Percentiles rank a stretch among this genome's conserved stretches.
phyloP scores from a whole-genome alignment of 345 rosid species.

The Syzygium jambos region DNA sequence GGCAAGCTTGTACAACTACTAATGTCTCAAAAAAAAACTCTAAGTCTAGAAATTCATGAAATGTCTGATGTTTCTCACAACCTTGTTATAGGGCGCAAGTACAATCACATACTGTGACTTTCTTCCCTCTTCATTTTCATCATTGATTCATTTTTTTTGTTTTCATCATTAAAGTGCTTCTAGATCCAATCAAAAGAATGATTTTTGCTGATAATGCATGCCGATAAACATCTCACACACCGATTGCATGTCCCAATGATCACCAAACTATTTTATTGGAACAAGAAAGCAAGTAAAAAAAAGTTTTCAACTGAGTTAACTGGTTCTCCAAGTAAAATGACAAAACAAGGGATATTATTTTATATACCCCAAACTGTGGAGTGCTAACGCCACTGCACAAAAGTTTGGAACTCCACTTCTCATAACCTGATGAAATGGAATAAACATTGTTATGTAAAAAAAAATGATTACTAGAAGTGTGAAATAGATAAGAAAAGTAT shows the following conservation, averaged over 20 bases:
- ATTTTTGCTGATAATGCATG: neutral
- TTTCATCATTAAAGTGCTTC: neutral
- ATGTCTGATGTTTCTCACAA: neutral
- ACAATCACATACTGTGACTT: neutral
- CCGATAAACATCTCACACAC: neutral
- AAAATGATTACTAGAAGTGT: neutral
- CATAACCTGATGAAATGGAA: slow-evolving; percentile 44
- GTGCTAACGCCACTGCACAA: slow-evolving; percentile 88
- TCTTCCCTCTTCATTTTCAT: neutral
- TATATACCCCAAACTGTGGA: slow-evolving; percentile 67
- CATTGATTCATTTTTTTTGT: neutral
- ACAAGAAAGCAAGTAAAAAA: neutral
- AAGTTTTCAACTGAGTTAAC: neutral
- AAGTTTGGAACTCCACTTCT: slow-evolving; percentile 92
- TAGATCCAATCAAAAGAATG: neutral
- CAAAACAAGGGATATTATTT: neutral
- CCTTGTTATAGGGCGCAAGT: neutral
- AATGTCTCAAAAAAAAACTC: neutral
- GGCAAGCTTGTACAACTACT: neutral
- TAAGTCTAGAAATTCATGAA: neutral
- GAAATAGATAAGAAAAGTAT: neutral
- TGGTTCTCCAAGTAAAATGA: neutral
- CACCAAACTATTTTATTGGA: neutral
- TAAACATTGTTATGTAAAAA: neutral
- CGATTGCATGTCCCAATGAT: neutral